Evolutionary conservation across 2,329 filamentous ascomycete species (phyloP).

Genomic region (Neonectria hederae): DNA sequence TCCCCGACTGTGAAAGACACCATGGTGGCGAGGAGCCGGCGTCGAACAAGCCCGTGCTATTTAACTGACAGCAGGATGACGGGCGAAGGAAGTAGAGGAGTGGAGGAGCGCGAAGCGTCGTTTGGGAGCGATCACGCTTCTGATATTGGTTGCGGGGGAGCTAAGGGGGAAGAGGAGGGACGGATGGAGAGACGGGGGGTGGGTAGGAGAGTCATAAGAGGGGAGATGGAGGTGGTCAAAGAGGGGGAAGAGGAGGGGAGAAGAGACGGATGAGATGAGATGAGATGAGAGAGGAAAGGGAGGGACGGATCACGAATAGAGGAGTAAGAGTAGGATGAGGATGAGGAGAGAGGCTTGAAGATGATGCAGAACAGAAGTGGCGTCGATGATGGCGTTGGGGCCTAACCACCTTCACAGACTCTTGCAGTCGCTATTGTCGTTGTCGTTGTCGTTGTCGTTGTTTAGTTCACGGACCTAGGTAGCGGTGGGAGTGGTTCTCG

Average conservation of each 20-base stretch:
- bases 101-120: constrained; percentile 7
- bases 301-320: not conserved
- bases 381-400: not conserved
- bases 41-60: constrained; percentile 12
- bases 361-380: not conserved
- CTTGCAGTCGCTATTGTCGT: not conserved
- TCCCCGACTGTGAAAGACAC: constrained; percentile 17
- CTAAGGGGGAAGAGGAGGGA: constrained; percentile 6
- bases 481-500: too few species aligned
- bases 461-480: not conserved
- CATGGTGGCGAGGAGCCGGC: constrained; percentile 21
- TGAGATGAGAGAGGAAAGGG: not conserved
- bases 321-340: not conserved
- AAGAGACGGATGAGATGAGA: not conserved
- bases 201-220: not conserved
- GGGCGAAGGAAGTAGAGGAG: constrained; percentile 12
- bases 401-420: not conserved
- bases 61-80: constrained; percentile 18
- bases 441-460: not conserved
- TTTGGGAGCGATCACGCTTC: constrained; percentile 15
- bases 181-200: not conserved
- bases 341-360: not conserved
- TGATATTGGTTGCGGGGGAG: constrained; percentile 15
- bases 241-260: constrained; percentile 2
- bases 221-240: not conserved